Evolutionary conservation across 768 basidiomycete genomes (phyloP).

Genomic region (Kwoniella heveanensis): DNA sequence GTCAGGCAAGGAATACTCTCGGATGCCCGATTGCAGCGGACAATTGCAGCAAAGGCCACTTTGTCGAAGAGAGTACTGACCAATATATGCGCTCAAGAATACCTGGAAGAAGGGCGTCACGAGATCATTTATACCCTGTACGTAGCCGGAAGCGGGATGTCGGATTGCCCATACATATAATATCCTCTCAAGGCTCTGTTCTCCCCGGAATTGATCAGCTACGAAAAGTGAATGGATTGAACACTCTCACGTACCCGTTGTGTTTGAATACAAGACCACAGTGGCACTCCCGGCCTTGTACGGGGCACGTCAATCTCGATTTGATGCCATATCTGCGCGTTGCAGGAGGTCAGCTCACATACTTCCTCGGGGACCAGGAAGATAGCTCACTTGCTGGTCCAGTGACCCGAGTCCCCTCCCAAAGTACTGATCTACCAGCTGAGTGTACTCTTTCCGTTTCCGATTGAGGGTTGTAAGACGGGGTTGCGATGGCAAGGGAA

Average conservation of each 20-base stretch:
- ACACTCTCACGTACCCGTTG: conserved; percentile 68
- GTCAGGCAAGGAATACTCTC: too few relatives aligned
- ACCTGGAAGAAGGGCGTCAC: conserved; percentile 98
- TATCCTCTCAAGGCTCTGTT: conserved; percentile 86
- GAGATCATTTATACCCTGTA: conserved; percentile 98
- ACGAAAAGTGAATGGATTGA: not conserved
- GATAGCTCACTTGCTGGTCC: conserved; percentile 66
- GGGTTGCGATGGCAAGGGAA: conserved; percentile 77
- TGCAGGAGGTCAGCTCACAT: not conserved
- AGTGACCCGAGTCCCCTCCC: conserved; percentile 78
- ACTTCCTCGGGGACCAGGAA: too few relatives aligned
- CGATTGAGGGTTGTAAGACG: conserved; percentile 76
- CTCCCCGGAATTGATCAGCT: not conserved
- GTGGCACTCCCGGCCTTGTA: conserved; percentile 81
- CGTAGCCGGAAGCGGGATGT: conserved; percentile 97
- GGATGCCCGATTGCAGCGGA: too few relatives aligned
- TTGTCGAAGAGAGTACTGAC: too few relatives aligned
- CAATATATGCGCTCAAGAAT: conserved; percentile 91
- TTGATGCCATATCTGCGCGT: conserved; percentile 87
- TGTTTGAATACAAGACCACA: conserved; percentile 89
- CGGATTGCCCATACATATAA: conserved; percentile 99
- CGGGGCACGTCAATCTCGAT: conserved; percentile 98
- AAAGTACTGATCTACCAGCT: conserved; percentile 86
- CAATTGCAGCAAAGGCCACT: too few relatives aligned
- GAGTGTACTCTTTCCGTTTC: conserved; percentile 88